A percentile compares a stretch with the other conserved stretches of the same genome.
Conservation (phyloP, 1,139 yeast genomes). For the Suhomyces maxii region DNA sequence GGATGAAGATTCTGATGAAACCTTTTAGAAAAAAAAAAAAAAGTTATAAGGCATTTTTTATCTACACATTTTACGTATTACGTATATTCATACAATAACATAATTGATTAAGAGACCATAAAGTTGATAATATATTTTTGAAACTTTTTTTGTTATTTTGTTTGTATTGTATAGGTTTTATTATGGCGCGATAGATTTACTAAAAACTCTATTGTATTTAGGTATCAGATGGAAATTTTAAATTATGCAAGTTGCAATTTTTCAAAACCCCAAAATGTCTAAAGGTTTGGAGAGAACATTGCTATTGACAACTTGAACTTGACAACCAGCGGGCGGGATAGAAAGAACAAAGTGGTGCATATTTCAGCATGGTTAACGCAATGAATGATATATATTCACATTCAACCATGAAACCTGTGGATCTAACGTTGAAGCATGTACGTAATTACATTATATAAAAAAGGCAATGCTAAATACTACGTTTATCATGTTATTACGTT, state of each 20-base stretch:
- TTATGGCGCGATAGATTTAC: background rate
- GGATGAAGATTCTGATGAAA: conserved; percentile 5
- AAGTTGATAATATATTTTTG: too few species aligned
- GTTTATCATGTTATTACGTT: too few species aligned
- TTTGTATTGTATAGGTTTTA: too few species aligned
- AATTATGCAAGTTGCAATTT: background rate
- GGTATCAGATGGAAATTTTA: background rate
- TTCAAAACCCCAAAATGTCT: background rate
- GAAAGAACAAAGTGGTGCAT: background rate
- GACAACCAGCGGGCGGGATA: background rate
- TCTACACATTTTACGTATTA: background rate
- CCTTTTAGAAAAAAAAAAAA: background rate
- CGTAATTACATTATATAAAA: background rate
- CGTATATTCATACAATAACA: too few species aligned
- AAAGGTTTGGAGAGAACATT: background rate
- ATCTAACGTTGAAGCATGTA: background rate
- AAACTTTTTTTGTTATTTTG: background rate
- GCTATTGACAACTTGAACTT: background rate
- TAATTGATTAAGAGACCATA: too few species aligned
- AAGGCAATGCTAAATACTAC: too few species aligned
- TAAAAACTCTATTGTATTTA: background rate
- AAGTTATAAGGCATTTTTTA: background rate
- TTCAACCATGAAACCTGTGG: background rate
- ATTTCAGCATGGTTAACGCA: background rate
- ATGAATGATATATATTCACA: background rate